Evolutionary conservation across 1,284 basidiomycete genomes (phyloP).

Genomic region (Rhodotorula glutinis): DNA sequence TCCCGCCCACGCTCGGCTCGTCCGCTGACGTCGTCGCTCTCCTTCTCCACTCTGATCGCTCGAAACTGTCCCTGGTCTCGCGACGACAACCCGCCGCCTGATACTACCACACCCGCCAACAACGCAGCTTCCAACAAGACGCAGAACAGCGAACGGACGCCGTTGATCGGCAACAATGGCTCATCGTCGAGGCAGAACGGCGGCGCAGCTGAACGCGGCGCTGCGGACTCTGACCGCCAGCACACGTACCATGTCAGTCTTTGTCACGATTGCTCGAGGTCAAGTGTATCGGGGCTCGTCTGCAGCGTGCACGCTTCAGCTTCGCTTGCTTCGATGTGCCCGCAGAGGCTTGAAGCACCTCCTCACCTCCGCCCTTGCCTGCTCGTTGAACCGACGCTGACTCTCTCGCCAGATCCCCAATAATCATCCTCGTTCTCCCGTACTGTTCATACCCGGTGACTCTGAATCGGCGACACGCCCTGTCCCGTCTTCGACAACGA

Average conservation of each 20-base stretch:
- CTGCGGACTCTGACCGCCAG: background rate
- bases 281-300: no score
- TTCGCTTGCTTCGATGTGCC: no score
- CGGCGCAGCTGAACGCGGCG: background rate
- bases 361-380: no score
- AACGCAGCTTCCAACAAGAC: background rate
- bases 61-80: no score
- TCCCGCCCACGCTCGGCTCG: no score
- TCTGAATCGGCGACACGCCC: background rate
- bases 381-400: background rate
- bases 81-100: no score
- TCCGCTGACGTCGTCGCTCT: no score
- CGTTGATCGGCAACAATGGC: slow-evolving; percentile 11
- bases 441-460: background rate
- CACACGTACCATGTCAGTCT: slow-evolving; percentile 6
- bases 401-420: slow-evolving; percentile 31
- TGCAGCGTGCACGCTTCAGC: no score
- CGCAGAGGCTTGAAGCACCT: no score
- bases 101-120: no score
- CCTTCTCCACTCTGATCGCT: no score
- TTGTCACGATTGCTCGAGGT: no score
- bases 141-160: slow-evolving; percentile 14
- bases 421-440: slow-evolving; percentile 21
- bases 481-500: background rate
- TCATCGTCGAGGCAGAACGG: background rate